Base-by-base conservation (phyloP, 306 rosid species). In the Sechiopsis laciniata region DNA sequence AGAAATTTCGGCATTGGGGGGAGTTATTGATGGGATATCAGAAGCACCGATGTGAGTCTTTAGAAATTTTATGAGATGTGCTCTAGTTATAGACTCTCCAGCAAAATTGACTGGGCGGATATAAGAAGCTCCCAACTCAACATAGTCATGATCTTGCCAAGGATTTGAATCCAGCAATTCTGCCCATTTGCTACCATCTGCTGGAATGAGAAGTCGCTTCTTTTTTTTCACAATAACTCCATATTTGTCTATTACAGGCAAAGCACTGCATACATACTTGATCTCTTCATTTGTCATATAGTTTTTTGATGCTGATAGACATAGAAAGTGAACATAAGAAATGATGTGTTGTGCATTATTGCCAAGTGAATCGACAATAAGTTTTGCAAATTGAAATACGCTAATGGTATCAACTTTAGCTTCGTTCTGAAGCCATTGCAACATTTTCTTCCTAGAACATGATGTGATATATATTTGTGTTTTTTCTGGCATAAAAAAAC, bases 171-270 rank as follows among this genome's bases (percentile, higher is more conserved):
- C 86, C 54, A 85, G 73, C 83, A 89, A 78, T 22, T 48, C 77
- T 4, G 85, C 84, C 96, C 97, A 92, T 61, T 84, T 85, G 82
- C 97, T 89, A 60, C 66, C 81, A 4, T 80, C 82, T 54, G 95
- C 90, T 4, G 96, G 97, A 21, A 89, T 83, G 58, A 88, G 82
- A 73, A 89, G 83, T 69, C 82, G 82, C 0, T 2, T 7, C 55
- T 83, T 53, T 21, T 26, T 0, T 29, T n/a, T 46, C 6, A 3
- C 22, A 12, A 85, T 78, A 24, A 19, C 0, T 3, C 95, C 92
- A n/a, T 85, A 78, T 24, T 61, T 85, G 84, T 86, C 88, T 42
- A 92, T 80, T 8, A 92, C 85, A 0, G 97, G 96, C 89, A 88
- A 76, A 7, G 10, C 16, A 2, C 51, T 7, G 17, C 88, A 80